A percentile compares a stretch with the other conserved stretches of the same genome.
Conservation (phyloP, 2,329 filamentous ascomycete genomes). For the Nigrospora sphaerica region DNA sequence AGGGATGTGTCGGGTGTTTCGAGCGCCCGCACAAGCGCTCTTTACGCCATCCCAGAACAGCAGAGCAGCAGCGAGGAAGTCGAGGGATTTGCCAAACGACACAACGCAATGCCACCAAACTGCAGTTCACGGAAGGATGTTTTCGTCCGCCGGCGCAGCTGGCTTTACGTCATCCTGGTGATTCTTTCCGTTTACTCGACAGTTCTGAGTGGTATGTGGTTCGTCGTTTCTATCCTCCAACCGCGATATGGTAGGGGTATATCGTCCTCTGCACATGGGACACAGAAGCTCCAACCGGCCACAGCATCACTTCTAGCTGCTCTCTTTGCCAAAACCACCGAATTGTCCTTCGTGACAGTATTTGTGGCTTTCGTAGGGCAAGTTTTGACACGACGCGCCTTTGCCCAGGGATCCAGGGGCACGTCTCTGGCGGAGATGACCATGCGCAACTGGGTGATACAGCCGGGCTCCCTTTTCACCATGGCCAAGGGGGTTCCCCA, state of each 20-base stretch:
- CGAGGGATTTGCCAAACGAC: conserved; percentile 11
- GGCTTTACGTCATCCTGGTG: conserved; percentile 42
- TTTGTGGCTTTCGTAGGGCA: conserved; percentile 72
- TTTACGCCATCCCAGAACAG: conserved; percentile 3
- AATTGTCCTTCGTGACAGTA: conserved; percentile 70
- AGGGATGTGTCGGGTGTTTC: conserved; percentile 7
- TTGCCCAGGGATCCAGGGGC: conserved; percentile 52
- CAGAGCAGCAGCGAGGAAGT: conserved; percentile 11
- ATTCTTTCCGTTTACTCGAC: conserved; percentile 55
- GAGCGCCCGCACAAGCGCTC: conserved; percentile 5
- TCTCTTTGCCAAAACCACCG: conserved; percentile 67
- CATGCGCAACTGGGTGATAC: conserved; percentile 68
- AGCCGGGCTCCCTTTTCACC: conserved; percentile 66
- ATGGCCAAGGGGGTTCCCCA: conserved; percentile 60
- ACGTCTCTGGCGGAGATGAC: conserved; percentile 70
- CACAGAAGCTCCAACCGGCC: conserved; percentile 43
- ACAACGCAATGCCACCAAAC: conserved; percentile 17
- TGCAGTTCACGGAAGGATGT: conserved; percentile 20
- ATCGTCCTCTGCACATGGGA: conserved; percentile 33
- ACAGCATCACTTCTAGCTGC: conserved; percentile 63
- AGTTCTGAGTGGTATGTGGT: conserved; percentile 56
- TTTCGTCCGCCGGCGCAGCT: conserved; percentile 25
- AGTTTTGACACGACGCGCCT: conserved; percentile 61
- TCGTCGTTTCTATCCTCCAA: conserved; percentile 53
- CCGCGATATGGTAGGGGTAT: conserved; percentile 57